A percentile compares a stretch with the other conserved stretches of the same genome.
Conservation (phyloP, 192 early-diverging fungal species). For the Geranomyces michiganensis region DNA sequence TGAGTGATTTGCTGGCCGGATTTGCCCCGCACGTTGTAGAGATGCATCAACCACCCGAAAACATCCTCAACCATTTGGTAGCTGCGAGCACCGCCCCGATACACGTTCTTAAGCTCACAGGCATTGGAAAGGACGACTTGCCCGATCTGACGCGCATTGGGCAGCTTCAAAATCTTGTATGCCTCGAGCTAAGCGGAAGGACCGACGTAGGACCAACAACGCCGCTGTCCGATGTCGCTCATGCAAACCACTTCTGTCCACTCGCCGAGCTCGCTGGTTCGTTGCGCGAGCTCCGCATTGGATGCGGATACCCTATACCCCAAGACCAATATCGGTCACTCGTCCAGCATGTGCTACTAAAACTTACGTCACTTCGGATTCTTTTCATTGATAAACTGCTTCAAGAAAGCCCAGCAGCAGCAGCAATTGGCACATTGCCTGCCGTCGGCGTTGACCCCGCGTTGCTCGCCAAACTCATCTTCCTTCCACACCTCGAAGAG, state of each 20-base stretch:
- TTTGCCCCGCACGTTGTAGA: neutral
- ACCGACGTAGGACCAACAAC: neutral
- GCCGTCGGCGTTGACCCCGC: neutral
- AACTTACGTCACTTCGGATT: neutral
- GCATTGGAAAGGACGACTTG: neutral
- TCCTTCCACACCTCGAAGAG: neutral
- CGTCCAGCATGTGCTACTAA: neutral
- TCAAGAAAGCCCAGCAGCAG: neutral
- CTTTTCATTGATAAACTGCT: neutral
- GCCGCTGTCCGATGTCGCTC: too few relatives aligned
- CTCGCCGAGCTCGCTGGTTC: neutral
- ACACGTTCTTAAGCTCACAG: neutral
- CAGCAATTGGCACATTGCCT: too few relatives aligned
- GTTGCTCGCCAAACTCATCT: neutral
- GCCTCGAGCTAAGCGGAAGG: conserved; percentile 2
- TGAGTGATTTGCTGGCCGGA: neutral
- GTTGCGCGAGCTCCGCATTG: conserved; percentile 2
- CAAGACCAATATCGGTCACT: neutral
- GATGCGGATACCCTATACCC: neutral
- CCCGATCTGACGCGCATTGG: neutral
- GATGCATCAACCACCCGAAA: neutral
- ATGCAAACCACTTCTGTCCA: too few relatives aligned
- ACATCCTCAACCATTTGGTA: neutral
- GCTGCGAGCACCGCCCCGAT: neutral
- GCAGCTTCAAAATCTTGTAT: neutral